Conservation (phyloP, 345 rosid genomes). For the Brassica cretica region DNA sequence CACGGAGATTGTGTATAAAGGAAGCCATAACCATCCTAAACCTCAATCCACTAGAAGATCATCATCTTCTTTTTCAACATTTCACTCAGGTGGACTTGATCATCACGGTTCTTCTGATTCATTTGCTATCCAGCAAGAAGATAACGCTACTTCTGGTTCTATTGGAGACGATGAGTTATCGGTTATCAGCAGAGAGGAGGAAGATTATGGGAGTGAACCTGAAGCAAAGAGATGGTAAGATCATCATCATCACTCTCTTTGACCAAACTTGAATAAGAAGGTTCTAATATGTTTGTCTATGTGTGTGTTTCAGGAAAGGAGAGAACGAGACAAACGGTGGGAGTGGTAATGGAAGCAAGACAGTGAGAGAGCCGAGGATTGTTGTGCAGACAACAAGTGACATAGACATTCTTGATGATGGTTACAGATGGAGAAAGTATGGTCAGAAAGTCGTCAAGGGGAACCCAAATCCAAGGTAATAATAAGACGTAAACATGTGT, state of each 20-base stretch:
- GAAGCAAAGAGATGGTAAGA: constrained; percentile 80
- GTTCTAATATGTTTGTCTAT: not conserved
- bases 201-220: constrained; percentile 66
- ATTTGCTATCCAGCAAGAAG: constrained; percentile 55
- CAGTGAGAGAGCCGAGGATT: constrained; percentile 86
- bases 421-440: constrained; percentile 97
- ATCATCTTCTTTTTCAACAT: constrained; percentile 47
- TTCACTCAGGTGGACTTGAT: constrained; percentile 40
- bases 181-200: constrained; percentile 53
- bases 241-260: constrained; percentile 13
- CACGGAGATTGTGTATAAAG: constrained; percentile 92
- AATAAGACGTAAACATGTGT: constrained; percentile 2
- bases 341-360: constrained; percentile 61
- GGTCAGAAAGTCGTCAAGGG: constrained; percentile 98
- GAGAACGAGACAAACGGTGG: constrained; percentile 65
- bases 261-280: not conserved
- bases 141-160: constrained; percentile 71
- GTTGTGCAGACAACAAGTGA: constrained; percentile 97
- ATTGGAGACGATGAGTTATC: constrained; percentile 79
- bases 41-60: constrained; percentile 73
- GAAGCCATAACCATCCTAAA: constrained; percentile 90
- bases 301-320: constrained; percentile 62
- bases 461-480: constrained; percentile 92
- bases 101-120: constrained; percentile 45
- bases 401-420: constrained; percentile 94